Evolutionary conservation across 768 basidiomycete genomes (phyloP).

Genomic region (Phallus indusiatus): DNA sequence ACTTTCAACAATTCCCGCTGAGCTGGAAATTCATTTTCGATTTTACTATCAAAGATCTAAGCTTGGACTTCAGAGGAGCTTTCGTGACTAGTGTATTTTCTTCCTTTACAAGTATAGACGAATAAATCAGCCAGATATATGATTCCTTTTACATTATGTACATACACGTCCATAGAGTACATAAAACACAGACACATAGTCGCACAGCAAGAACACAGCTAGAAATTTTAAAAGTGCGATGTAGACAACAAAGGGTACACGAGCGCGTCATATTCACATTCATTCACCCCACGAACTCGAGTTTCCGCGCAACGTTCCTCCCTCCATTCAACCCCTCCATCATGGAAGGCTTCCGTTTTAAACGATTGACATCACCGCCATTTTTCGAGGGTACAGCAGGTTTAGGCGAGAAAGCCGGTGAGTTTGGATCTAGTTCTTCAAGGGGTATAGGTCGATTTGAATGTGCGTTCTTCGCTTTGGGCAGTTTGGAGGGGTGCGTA

Average conservation of each 20-base stretch:
- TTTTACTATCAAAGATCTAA: too few species aligned
- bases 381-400: constrained; percentile 34
- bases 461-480: constrained; percentile 47
- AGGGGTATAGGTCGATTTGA: constrained; percentile 44
- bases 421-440: constrained; percentile 73
- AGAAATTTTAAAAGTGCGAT: constrained; percentile 30
- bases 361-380: constrained; percentile 39
- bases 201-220: constrained; percentile 14
- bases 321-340: constrained; percentile 30
- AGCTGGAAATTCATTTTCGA: too few species aligned
- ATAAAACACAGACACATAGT: too few species aligned
- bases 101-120: too few species aligned
- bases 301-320: constrained; percentile 57
- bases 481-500: constrained; percentile 80
- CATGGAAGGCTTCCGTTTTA: constrained; percentile 65
- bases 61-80: too few species aligned
- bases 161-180: too few species aligned
- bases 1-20: too few species aligned
- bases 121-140: too few species aligned
- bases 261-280: too few species aligned
- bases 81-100: too few species aligned
- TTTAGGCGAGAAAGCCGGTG: constrained; percentile 40
- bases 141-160: too few species aligned
- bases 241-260: neutral
- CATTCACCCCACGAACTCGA: constrained; percentile 49